A percentile compares a stretch with the other conserved stretches of the same genome.
Conservation (phyloP, 2,329 filamentous ascomycete genomes). For the Trichophyton verrucosum region DNA sequence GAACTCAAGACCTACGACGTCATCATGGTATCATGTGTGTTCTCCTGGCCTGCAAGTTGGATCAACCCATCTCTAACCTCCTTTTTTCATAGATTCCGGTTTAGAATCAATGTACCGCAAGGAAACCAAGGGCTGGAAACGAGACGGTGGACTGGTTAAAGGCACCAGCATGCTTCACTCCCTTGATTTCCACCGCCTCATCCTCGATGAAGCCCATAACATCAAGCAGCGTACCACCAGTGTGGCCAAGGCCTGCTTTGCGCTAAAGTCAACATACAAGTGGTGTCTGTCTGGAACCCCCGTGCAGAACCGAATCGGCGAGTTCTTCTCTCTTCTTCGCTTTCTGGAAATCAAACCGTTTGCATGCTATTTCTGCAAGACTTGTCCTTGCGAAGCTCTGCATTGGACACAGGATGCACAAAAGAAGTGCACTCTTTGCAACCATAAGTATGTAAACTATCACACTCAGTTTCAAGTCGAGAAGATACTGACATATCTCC, state of each 20-base stretch:
- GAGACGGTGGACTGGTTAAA: constrained; percentile 68
- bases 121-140: constrained; percentile 78
- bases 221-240: constrained; percentile 76
- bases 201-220: constrained; percentile 89
- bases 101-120: constrained; percentile 87
- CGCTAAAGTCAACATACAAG: constrained; percentile 73
- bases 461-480: neutral
- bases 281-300: constrained; percentile 95
- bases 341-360: constrained; percentile 85
- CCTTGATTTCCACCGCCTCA: constrained; percentile 77
- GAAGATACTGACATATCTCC: neutral
- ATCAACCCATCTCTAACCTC: neutral
- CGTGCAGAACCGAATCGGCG: constrained; percentile 90
- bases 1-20: constrained; percentile 77
- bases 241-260: constrained; percentile 91
- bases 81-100: constrained; percentile 37
- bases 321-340: constrained; percentile 87
- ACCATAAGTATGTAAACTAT: constrained; percentile 34
- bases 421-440: constrained; percentile 59
- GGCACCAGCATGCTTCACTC: constrained; percentile 68
- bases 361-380: constrained; percentile 85
- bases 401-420: constrained; percentile 71
- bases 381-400: constrained; percentile 64
- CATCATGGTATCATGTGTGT: constrained; percentile 93
- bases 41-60: neutral